A percentile compares a stretch with the other conserved stretches of the same genome.
phyloP scores from a whole-genome alignment of 176 grass and related monocot species.

The Alopecurus myosuroides region DNA sequence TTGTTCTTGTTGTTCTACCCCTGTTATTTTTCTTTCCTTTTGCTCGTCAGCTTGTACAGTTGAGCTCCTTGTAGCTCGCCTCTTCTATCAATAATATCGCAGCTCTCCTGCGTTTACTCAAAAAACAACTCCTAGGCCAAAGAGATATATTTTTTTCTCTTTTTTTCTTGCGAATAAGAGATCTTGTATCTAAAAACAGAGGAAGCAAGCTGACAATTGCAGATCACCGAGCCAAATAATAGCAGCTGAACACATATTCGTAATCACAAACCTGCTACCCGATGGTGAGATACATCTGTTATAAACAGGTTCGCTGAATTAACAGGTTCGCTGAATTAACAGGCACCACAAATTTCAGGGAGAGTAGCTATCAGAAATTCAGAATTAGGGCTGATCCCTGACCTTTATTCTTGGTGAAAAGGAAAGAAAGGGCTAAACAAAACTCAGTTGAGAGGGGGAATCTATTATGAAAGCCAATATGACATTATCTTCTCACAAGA shows the following conservation, averaged over 20 bases:
- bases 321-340: not conserved
- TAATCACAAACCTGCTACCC: not conserved
- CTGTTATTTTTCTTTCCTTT: too few species aligned
- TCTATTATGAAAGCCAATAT: not conserved
- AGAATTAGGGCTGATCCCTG: not conserved
- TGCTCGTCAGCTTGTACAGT: too few species aligned
- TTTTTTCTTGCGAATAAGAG: too few species aligned
- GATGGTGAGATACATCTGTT: not conserved
- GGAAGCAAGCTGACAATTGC: not conserved
- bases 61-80: too few species aligned
- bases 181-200: too few species aligned
- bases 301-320: too few species aligned
- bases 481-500: not conserved
- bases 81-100: too few species aligned
- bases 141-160: too few species aligned
- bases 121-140: too few species aligned
- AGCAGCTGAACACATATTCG: not conserved
- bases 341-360: not conserved
- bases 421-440: not conserved
- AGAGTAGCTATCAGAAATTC: not conserved
- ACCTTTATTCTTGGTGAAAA: not conserved
- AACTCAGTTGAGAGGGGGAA: not conserved
- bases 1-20: too few species aligned
- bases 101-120: too few species aligned
- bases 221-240: not conserved